A percentile compares a stretch with the other conserved stretches of the same genome.
Conservation (phyloP, 768 basidiomycete genomes). For the Lepiota brunneoincarnata region DNA sequence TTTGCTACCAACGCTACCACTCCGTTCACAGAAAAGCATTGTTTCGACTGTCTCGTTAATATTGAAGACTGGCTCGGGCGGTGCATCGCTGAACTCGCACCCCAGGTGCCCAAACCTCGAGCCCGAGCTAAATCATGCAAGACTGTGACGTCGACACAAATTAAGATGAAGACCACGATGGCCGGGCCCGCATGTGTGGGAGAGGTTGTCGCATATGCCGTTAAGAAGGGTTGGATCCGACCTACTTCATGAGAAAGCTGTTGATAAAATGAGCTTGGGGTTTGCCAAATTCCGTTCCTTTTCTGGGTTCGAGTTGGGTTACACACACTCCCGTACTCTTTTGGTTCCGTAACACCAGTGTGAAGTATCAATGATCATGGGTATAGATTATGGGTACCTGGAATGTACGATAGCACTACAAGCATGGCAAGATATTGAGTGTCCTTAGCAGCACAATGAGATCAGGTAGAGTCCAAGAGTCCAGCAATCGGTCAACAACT, state of each 20-base stretch:
- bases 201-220: conserved; percentile 61
- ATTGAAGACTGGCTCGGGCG: conserved; percentile 57
- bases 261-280: not conserved
- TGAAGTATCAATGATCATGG: too few relatives aligned
- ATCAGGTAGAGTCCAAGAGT: conserved; percentile 16
- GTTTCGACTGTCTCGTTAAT: conserved; percentile 67
- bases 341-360: not conserved
- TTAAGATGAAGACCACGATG: not conserved
- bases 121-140: conserved; percentile 34
- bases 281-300: not conserved
- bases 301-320: not conserved
- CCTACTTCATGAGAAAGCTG: conserved; percentile 9
- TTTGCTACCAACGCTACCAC: conserved; percentile 14
- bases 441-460: not conserved
- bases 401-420: not conserved
- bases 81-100: conserved; percentile 36
- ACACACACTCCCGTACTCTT: not conserved
- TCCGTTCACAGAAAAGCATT: conserved; percentile 62
- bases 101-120: conserved; percentile 23
- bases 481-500: conserved; percentile 16
- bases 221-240: conserved; percentile 61
- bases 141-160: conserved; percentile 18
- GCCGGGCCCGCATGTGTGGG: conserved; percentile 45
- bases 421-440: not conserved
- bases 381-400: too few relatives aligned